phyloP scores from a whole-genome alignment of 2,329 filamentous ascomycete genomes.

The Aureobasidium subglaciale region DNA sequence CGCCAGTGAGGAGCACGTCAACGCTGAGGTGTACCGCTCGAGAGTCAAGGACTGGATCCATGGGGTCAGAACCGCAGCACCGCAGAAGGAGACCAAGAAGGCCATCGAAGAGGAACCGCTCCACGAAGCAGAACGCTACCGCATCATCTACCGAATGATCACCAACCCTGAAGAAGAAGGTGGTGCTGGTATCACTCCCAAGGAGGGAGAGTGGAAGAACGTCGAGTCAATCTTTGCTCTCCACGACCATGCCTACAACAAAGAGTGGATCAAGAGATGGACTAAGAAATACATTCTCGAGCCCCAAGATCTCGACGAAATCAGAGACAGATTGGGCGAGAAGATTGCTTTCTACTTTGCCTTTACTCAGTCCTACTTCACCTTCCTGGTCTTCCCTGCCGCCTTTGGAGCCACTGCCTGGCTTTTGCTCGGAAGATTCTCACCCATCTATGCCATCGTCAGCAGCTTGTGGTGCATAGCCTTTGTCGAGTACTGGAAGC shows the following conservation, averaged over 20 bases:
- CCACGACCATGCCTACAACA: slow-evolving; percentile 46
- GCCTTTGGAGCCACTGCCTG: slow-evolving; percentile 69
- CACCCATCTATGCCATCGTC: slow-evolving; percentile 67
- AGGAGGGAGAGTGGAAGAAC: slow-evolving; percentile 44
- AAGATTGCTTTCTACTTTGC: slow-evolving; percentile 91
- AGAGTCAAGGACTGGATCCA: slow-evolving; percentile 92
- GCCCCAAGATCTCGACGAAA: slow-evolving; percentile 44
- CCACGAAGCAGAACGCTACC: slow-evolving; percentile 78
- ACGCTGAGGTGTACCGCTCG: slow-evolving; percentile 74
- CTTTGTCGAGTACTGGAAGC: slow-evolving; percentile 95
- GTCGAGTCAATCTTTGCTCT: slow-evolving; percentile 44
- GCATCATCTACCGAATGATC: slow-evolving; percentile 75
- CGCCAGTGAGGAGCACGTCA: slow-evolving; percentile 66
- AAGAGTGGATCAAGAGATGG: slow-evolving; percentile 48
- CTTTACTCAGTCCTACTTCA: slow-evolving; percentile 85
- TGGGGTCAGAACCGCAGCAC: slow-evolving; percentile 71
- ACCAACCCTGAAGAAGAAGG: slow-evolving; percentile 42
- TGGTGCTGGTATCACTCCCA: slow-evolving; percentile 45
- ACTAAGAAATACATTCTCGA: slow-evolving; percentile 40
- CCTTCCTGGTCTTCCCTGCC: slow-evolving; percentile 75
- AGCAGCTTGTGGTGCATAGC: slow-evolving; percentile 81
- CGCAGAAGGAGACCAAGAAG: slow-evolving; percentile 62
- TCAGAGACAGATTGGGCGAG: slow-evolving; percentile 44
- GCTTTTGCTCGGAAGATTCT: slow-evolving; percentile 79
- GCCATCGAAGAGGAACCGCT: slow-evolving; percentile 68